These are phyloP conservation scores for Solanum rostratum DNA, from an alignment of 257 asterid genomes.

Conservation along the genomic window DNA sequence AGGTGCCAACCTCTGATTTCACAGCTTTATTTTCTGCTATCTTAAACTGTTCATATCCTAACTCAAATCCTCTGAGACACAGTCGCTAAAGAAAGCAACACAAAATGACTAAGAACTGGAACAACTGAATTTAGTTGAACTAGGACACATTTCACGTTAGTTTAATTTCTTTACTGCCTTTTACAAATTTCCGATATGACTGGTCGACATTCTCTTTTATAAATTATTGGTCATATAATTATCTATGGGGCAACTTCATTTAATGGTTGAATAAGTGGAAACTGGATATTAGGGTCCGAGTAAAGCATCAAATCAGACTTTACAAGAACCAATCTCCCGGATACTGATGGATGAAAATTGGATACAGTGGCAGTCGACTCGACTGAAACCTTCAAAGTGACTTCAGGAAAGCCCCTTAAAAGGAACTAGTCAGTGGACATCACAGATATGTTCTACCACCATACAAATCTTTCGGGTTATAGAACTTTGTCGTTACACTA, in stretches of 20 bases:
- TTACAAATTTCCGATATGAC: background rate
- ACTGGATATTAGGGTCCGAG: background rate
- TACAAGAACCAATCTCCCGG: background rate
- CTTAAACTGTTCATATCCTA: background rate
- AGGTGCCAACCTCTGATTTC: background rate
- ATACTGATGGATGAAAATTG: background rate
- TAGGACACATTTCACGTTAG: background rate
- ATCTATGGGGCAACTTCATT: background rate
- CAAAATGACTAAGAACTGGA: background rate
- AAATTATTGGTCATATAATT: background rate
- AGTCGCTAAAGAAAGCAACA: background rate
- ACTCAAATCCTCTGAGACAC: background rate
- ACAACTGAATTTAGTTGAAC: background rate
- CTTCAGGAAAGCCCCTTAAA: background rate
- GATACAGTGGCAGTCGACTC: background rate
- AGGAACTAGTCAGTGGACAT: background rate
- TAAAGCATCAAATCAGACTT: background rate
- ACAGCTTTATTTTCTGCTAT: background rate
- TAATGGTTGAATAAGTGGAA: background rate
- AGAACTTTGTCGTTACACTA: background rate
- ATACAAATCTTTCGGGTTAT: background rate
- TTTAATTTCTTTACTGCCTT: background rate
- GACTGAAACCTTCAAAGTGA: background rate
- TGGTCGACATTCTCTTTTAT: background rate
- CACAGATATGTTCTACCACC: background rate